Conservation (phyloP, 2,329 filamentous ascomycete species). For the Alternaria incomplexa region DNA sequence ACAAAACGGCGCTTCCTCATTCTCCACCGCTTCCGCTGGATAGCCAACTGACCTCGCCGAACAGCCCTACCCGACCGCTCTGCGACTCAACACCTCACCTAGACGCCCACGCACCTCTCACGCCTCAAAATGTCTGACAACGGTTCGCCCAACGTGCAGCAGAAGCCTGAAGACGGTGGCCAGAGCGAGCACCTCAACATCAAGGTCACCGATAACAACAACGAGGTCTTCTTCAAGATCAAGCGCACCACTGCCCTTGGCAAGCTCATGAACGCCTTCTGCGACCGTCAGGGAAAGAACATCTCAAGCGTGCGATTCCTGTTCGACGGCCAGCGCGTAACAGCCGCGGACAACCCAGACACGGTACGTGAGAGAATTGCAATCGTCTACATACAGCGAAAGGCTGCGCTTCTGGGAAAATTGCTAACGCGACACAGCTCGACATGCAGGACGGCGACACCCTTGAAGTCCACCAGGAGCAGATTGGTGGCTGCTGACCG, state of each 20-base stretch:
- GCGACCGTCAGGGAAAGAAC: conserved; percentile 92
- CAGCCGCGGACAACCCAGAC: conserved; percentile 87
- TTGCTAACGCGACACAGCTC: conserved; percentile 62
- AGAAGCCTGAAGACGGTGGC: conserved; percentile 54
- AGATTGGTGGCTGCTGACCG: conserved; percentile 75
- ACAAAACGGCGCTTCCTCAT: conserved; percentile 21
- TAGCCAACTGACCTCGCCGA: conserved; percentile 23
- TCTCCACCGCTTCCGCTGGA: conserved; percentile 22
- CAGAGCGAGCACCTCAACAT: conserved; percentile 91
- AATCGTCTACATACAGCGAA: neutral
- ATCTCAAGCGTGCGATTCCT: conserved; percentile 86
- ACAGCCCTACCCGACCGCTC: neutral
- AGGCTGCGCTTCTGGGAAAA: neutral
- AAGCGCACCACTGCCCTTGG: conserved; percentile 95
- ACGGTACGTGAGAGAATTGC: conserved; percentile 67
- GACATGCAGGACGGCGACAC: conserved; percentile 97
- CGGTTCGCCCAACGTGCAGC: conserved; percentile 48
- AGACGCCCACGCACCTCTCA: conserved; percentile 2
- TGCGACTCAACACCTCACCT: neutral
- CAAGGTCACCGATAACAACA: conserved; percentile 99
- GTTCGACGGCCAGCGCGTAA: conserved; percentile 93
- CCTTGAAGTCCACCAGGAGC: conserved; percentile 96
- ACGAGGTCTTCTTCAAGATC: conserved; percentile 99
- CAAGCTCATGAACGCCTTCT: conserved; percentile 98
- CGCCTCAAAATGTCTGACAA: conserved; percentile 50